These are phyloP conservation scores for Yarrowia yakushimensis DNA, from an alignment of 805 yeast genomes.

Conservation along the genomic window DNA sequence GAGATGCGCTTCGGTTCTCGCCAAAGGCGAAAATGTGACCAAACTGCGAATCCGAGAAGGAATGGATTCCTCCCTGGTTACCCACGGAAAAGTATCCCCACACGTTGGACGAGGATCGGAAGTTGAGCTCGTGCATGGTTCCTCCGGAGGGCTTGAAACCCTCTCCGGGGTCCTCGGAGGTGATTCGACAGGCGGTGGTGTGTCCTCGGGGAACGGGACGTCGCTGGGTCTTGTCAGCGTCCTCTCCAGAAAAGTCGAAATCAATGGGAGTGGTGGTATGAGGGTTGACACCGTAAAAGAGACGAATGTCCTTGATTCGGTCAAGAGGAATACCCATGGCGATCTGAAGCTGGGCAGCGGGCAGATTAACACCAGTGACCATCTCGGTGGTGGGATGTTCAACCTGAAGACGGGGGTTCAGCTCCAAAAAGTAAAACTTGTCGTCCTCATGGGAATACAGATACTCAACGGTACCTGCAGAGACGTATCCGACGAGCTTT, in stretches of 20 bases:
- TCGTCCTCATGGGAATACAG: constrained; percentile 90
- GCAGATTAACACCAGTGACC: constrained; percentile 97
- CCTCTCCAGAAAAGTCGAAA: constrained; percentile 76
- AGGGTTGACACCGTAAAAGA: constrained; percentile 93
- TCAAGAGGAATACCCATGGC: constrained; percentile 99
- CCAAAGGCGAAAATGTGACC: constrained; percentile 99
- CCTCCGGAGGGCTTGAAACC: constrained; percentile 99
- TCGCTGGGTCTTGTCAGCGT: constrained; percentile 74
- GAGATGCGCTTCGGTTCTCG: constrained; percentile 94
- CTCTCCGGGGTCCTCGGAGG: constrained; percentile 98
- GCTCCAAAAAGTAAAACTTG: constrained; percentile 92
- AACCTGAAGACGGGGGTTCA: constrained; percentile 97
- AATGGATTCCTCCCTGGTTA: constrained; percentile 94
- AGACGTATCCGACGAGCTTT: constrained; percentile 92
- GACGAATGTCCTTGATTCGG: constrained; percentile 87
- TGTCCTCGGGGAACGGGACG: constrained; percentile 96
- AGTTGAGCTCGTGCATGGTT: constrained; percentile 89
- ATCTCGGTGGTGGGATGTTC: constrained; percentile 99
- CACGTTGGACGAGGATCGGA: constrained; percentile 94
- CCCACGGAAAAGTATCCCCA: constrained; percentile 99
- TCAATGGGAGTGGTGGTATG: constrained; percentile 87
- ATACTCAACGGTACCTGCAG: constrained; percentile 99
- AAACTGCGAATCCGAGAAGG: constrained; percentile 96
- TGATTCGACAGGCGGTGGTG: constrained; percentile 98
- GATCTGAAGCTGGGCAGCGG: constrained; percentile 97